Evolutionary conservation across 441 rosid genomes (phyloP), one percentile per base, ranked within the genome.

Genomic region (Flueggea neowawraea): DNA sequence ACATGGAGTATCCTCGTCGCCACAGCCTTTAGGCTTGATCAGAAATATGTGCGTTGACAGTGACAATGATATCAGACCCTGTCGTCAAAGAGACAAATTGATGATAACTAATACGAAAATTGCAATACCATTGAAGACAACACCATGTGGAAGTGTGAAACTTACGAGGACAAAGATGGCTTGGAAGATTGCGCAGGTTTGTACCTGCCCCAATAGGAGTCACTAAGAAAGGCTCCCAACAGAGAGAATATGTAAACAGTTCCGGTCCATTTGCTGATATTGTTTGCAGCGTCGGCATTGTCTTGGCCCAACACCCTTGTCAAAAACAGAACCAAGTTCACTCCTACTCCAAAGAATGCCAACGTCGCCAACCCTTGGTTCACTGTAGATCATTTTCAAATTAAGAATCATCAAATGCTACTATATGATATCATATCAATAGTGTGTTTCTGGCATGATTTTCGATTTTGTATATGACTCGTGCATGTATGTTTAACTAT

Each of bases 341-440:
- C 99, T 57, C 98, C 98, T n/a, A 95, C 98, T 54, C 99, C 97
- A 54, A 95, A 95, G 85, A 95, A 91, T 0, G 99, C 99, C 33
- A 95, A 64, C 6, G 99, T 95, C 12, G 98, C 99, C 67, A 95
- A 70, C 5, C 98, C 99, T 70, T 95, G 97, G 71, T 95, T 91
- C 79, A 87, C 98, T 95, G 85, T 64, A 22, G 76, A 2, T 13
- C 33, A 6, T 45, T 28, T n/a, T 3, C 6, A 5, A 12, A 0
- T 0, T 12, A 16, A 17, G 5, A 6, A 53, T 53, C 7, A 54
- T 28, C 9, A 17, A 5, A 31, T 15, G 11, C 39, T 55, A 17
- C 3, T 6, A 22, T 22, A 22, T 22, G 28, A 14, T n/a, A n/a
- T n/a, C n/a, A 22, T 22, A 22, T 22, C 28, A 22, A 22, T 22